These are phyloP conservation scores for Penicillium alfredii DNA, from an alignment of 495 filamentous ascomycete species.

Conservation along the genomic window DNA sequence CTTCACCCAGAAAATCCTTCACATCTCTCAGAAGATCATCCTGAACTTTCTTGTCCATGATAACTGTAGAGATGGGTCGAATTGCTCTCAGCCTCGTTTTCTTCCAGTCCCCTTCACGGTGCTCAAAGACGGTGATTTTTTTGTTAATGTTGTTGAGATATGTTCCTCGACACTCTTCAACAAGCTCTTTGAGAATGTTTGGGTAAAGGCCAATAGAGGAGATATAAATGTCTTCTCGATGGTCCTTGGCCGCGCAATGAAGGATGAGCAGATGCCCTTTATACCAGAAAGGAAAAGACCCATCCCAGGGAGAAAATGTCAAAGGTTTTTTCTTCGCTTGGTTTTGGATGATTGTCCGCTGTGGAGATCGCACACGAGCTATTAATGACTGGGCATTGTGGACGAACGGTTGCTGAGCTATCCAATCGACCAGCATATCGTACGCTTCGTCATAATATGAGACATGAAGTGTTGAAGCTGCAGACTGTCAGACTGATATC, in stretches of 20 bases:
- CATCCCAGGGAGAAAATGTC: constrained; percentile 21
- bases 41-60: too few species aligned
- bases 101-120: too few species aligned
- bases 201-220: constrained; percentile 17
- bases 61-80: too few species aligned
- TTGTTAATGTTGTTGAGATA: too few species aligned
- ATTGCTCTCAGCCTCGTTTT: too few species aligned
- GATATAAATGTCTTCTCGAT: constrained; percentile 15
- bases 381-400: constrained; percentile 16
- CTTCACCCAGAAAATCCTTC: too few species aligned
- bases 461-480: constrained; percentile 25
- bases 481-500: constrained; percentile 14
- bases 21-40: too few species aligned
- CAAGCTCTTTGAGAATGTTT: constrained; percentile 14
- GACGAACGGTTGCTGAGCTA: constrained; percentile 20
- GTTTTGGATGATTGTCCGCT: constrained; percentile 5
- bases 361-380: constrained; percentile 15
- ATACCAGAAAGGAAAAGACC: constrained; percentile 23
- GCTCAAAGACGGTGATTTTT: too few species aligned
- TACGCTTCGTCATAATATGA: constrained; percentile 24
- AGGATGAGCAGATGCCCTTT: constrained; percentile 21
- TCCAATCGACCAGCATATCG: constrained; percentile 23
- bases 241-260: constrained; percentile 16
- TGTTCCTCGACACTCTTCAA: constrained; percentile 15
- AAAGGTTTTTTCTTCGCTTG: constrained; percentile 24